Evolutionary conservation across 768 basidiomycete species (phyloP).

Genomic region (Sutorius australiensis): DNA sequence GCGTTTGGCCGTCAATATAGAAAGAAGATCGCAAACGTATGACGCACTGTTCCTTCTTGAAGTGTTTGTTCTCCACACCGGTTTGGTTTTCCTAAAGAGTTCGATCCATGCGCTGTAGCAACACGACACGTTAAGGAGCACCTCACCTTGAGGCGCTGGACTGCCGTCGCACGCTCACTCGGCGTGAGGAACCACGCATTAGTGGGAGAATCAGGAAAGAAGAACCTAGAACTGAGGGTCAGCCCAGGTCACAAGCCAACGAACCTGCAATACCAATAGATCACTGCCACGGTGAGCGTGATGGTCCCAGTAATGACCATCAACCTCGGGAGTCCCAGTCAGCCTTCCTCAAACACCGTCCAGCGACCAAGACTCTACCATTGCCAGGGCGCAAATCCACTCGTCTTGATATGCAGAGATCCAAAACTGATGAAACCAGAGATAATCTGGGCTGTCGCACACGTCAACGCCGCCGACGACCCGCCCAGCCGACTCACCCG

Average conservation of each 20-base stretch:
- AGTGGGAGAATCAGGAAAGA: conserved; percentile 74
- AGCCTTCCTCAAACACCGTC: background rate
- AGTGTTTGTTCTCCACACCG: conserved; percentile 77
- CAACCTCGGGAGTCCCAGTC: conserved; percentile 37
- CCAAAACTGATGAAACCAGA: conserved; percentile 69
- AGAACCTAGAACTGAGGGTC: conserved; percentile 39
- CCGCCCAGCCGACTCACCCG: conserved; percentile 36
- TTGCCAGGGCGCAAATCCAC: conserved; percentile 65
- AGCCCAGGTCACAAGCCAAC: background rate
- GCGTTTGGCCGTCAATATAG: background rate
- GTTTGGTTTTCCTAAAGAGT: conserved; percentile 62
- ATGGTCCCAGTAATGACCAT: conserved; percentile 67
- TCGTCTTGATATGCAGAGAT: conserved; percentile 54
- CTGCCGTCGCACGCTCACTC: conserved; percentile 59
- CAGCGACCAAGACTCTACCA: conserved; percentile 40
- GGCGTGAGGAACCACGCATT: conserved; percentile 70
- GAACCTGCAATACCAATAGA: conserved; percentile 46
- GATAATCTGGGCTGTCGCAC: conserved; percentile 57
- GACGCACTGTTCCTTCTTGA: conserved; percentile 73
- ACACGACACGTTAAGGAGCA: background rate
- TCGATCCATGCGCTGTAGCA: background rate
- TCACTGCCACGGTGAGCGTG: conserved; percentile 48
- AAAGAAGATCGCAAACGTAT: background rate
- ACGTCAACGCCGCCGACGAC: conserved; percentile 4
- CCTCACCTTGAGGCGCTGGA: conserved; percentile 58